A percentile compares a stretch with the other conserved stretches of the same genome.
These are phyloP conservation scores for Pseudocercospora eumusae DNA, from an alignment of 2,329 filamentous ascomycete genomes.

Conservation along the genomic window DNA sequence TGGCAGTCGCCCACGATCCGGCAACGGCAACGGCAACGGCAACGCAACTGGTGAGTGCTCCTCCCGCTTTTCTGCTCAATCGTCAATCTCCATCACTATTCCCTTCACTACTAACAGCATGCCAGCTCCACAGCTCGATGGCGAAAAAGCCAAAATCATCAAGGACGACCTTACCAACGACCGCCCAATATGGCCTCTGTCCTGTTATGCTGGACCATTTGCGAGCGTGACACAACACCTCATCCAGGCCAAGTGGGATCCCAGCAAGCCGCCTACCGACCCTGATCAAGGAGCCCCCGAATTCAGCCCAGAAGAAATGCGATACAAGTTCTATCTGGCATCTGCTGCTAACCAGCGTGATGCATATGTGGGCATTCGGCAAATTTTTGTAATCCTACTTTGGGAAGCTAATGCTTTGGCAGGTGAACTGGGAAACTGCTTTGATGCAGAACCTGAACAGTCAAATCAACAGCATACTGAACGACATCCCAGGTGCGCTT, in stretches of 20 bases:
- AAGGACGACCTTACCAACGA: constrained; percentile 52
- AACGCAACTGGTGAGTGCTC: neutral
- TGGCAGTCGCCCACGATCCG: constrained; percentile 17
- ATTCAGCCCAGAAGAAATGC: constrained; percentile 85
- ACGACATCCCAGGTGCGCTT: constrained; percentile 67
- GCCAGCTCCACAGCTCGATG: constrained; percentile 46
- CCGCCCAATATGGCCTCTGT: constrained; percentile 80
- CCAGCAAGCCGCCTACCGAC: neutral
- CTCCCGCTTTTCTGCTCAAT: neutral
- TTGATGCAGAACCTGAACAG: constrained; percentile 28
- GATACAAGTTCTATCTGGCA: constrained; percentile 69
- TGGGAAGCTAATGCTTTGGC: neutral
- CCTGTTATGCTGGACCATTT: constrained; percentile 59
- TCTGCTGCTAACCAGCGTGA: constrained; percentile 45
- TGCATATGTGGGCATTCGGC: neutral
- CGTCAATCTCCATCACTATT: neutral
- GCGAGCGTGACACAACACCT: neutral
- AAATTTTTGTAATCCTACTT: neutral
- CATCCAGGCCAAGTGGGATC: constrained; percentile 6
- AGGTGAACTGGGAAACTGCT: constrained; percentile 26
- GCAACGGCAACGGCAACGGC: too few species aligned
- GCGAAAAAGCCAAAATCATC: constrained; percentile 61
- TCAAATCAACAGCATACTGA: constrained; percentile 65
- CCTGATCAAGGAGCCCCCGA: constrained; percentile 67
- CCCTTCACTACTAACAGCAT: neutral